A percentile compares a stretch with the other conserved stretches of the same genome.
Conservation (phyloP, 208 protist genomes). For the Zelonia costaricensis region DNA sequence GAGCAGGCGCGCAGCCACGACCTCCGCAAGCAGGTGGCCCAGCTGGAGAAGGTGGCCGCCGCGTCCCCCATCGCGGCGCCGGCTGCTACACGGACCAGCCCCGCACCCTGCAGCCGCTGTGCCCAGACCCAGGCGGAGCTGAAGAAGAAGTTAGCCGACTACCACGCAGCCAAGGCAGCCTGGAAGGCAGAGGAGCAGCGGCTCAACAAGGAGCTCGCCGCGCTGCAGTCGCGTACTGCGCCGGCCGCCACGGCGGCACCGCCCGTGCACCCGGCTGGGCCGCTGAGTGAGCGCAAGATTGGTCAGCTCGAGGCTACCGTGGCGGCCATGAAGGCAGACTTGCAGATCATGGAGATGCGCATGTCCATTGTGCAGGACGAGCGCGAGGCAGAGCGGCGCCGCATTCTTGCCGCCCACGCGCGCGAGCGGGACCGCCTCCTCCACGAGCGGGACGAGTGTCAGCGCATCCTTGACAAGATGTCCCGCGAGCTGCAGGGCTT, state of each 20-base stretch:
- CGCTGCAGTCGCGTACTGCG: constrained; percentile 1
- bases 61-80: constrained; percentile 8
- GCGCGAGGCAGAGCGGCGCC: constrained; percentile 46
- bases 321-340: constrained; percentile 33
- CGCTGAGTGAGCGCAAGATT: constrained; percentile 30
- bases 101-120: constrained; percentile 3
- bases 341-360: constrained; percentile 53
- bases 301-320: constrained; percentile 40
- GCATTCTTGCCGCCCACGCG: constrained; percentile 45
- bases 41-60: constrained; percentile 30
- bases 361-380: constrained; percentile 40
- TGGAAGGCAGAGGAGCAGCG: constrained; percentile 30
- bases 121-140: constrained; percentile 16
- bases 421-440: constrained; percentile 42
- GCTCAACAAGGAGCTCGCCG: constrained; percentile 16
- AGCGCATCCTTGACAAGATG: constrained; percentile 53
- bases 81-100: neutral
- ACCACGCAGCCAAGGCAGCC: constrained; percentile 2
- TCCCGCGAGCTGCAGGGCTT: constrained; percentile 46
- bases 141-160: constrained; percentile 14
- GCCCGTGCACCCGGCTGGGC: neutral
- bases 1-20: constrained; percentile 30
- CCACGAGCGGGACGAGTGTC: constrained; percentile 58
- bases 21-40: constrained; percentile 23
- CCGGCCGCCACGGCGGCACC: neutral